A percentile compares a stretch with the other conserved stretches of the same genome.
Conservation (phyloP, 2,329 filamentous ascomycete genomes). For the Aspergillus pseudotamarii region DNA sequence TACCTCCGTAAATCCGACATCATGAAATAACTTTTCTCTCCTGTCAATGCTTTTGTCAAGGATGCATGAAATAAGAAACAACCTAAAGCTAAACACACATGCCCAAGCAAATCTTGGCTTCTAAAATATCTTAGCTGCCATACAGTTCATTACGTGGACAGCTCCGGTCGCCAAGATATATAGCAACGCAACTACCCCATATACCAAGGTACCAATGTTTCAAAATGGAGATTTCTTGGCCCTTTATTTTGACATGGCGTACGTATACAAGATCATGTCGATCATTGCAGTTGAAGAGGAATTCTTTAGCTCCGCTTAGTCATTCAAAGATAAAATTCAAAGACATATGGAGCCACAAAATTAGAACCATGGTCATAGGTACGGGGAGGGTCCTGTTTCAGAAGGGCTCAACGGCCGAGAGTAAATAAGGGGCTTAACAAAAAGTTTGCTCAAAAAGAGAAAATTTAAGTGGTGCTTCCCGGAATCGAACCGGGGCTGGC, state of each 20-base stretch:
- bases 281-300: not conserved
- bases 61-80: not conserved
- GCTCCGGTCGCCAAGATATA: not conserved
- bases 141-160: not conserved
- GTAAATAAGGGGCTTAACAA: too few species aligned
- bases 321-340: not conserved
- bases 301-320: not conserved
- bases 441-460: not conserved
- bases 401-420: too few species aligned
- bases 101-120: not conserved
- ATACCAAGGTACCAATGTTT: not conserved
- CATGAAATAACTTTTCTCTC: not conserved
- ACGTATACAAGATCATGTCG: not conserved
- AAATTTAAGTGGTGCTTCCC: constrained; percentile 23
- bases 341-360: not conserved
- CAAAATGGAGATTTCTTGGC: not conserved
- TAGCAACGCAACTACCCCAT: not conserved
- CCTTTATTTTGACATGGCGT: not conserved
- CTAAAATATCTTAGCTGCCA: too few species aligned
- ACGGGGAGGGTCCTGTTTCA: not conserved
- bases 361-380: not conserved
- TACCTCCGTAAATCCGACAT: not conserved
- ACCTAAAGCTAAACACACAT: not conserved
- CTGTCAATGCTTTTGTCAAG: not conserved
- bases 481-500: constrained; percentile 34